Evolutionary conservation across 2,329 filamentous ascomycete genomes (phyloP), one percentile per base, ranked within the genome.

Genomic region (Aureobasidium subglaciale): DNA sequence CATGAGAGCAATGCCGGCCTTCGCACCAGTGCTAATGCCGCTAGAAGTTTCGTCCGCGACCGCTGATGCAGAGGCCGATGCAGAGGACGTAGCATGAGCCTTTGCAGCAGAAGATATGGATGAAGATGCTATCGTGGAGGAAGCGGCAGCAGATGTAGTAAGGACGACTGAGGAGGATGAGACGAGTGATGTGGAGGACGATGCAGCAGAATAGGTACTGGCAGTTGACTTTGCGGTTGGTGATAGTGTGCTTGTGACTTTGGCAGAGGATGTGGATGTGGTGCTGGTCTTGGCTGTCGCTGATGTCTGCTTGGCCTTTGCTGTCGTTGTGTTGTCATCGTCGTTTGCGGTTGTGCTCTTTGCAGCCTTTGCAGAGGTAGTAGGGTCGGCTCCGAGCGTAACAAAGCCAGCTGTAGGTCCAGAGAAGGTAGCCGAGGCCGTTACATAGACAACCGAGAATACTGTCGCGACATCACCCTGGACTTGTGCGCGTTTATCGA

Each of bases 1-100:
- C 65, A 90, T 91, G 67, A 96, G 84, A 5, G 86, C 89, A 59
- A 96, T 81, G 58, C 93, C 93, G 40, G 90, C 91, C 71, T 90
- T 93, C 59, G 73, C 67, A 56, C 78, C 67, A 50, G 68, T 67
- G 45, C 70, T 74, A 71, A 78, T 72, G 41, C 73, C 74, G 29
- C 30, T 25, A 16, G 40, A 46, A 18, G 37, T 22, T 18, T 30
- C 54, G 15, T 45, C 35, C 35, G 46, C 34, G 11, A 34, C 40
- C 4, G 56, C 25, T 7, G 53, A 41, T 10, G 56, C 18, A 2
- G 53, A 41, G 18, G 46, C 42, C 20, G 58, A 56, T 15, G 18
- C 34, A 18, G 55, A 32, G 10, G 45, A 16, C 27, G 55, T 50
- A 13, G 24, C 54, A 24, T 48, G n/a, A 22, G 54, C 54, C 8